These are phyloP conservation scores for Chaetomium olivaceum DNA, from an alignment of 2,329 filamentous ascomycete species.

Conservation along the genomic window DNA sequence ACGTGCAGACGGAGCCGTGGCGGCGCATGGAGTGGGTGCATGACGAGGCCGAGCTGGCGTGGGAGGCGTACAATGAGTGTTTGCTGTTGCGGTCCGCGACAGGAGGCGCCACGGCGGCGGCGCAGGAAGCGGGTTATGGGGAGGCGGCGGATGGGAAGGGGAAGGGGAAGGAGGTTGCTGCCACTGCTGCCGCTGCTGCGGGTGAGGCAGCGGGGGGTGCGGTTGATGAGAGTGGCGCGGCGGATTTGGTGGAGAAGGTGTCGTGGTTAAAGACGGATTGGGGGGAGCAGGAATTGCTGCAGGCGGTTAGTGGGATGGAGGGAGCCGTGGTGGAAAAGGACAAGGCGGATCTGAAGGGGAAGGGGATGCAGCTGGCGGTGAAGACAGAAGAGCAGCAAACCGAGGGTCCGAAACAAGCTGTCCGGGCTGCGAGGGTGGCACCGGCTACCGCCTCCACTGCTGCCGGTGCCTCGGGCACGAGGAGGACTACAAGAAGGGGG, in stretches of 20 bases:
- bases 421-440: conserved; percentile 23
- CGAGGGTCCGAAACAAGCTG: conserved; percentile 17
- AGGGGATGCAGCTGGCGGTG: background rate
- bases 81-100: conserved; percentile 55
- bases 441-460: conserved; percentile 33
- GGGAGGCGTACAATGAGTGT: conserved; percentile 72
- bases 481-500: conserved; percentile 11
- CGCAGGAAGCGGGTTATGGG: conserved; percentile 23
- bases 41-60: conserved; percentile 74
- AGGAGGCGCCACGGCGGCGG: conserved; percentile 20
- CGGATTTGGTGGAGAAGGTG: conserved; percentile 42
- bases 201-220: conserved; percentile 23
- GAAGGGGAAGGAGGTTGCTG: conserved; percentile 28
- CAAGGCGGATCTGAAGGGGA: conserved; percentile 13
- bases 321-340: background rate
- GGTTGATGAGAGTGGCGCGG: conserved; percentile 25
- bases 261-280: conserved; percentile 45
- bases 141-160: conserved; percentile 37
- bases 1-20: conserved; percentile 83
- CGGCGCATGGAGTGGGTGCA: conserved; percentile 75
- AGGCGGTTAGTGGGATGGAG: conserved; percentile 45
- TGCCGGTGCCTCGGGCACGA: conserved; percentile 19
- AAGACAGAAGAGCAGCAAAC: conserved; percentile 10
- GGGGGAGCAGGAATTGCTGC: conserved; percentile 47
- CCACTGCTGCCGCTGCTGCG: too few relatives aligned